Evolutionary conservation across 2,329 filamentous ascomycete genomes (phyloP), one percentile per base, ranked within the genome.

Genomic region (Stagonosporopsis vannaccii): DNA sequence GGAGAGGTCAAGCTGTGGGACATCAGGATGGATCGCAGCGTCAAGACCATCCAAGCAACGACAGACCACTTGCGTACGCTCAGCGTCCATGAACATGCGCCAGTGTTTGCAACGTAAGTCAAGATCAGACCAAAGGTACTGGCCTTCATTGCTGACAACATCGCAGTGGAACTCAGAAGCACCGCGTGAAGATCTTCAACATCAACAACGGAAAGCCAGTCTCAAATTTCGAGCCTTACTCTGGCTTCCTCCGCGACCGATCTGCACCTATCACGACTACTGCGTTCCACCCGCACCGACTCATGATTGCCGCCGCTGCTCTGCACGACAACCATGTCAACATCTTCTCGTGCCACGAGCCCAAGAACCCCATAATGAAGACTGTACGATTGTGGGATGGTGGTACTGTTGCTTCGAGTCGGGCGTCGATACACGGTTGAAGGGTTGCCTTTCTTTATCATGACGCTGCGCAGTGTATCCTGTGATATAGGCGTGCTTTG

Each of bases 1-100:
- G 95, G 95, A 59, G 95, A 95, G 72, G 90, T 99, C 62, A 93
- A 91, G 74, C 82, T 99, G 15, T 99, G 95, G 95, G 95, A 99
- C 75, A 92, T 99, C 46, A 87, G 95, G 44, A 91, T 92, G 87
- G 90, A 95, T 61, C 84, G 84, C 64, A 88, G 90, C 5, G 81
- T 96, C 46, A 87, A 88, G 58, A 87, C 87, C 2, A 89, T 94
- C 68, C 84, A 87, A 70, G 87, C 90, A 6, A 94, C 91, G 3
- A 87, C 84, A 58, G 88, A 93, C 68, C 90, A 89, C 8, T 83
- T 97, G 58, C 87, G 92, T 51, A 96, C 91, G 17, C 84, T 96
- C 54, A 95, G 90, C 74, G 93, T 95, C 37, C 95, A 99, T 75
- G 95, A 99, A 77, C 95, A 99, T 77, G 86, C 96, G 50, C 95